Conservation (phyloP, 2,329 filamentous ascomycete species). For the Venturia pyrina region DNA sequence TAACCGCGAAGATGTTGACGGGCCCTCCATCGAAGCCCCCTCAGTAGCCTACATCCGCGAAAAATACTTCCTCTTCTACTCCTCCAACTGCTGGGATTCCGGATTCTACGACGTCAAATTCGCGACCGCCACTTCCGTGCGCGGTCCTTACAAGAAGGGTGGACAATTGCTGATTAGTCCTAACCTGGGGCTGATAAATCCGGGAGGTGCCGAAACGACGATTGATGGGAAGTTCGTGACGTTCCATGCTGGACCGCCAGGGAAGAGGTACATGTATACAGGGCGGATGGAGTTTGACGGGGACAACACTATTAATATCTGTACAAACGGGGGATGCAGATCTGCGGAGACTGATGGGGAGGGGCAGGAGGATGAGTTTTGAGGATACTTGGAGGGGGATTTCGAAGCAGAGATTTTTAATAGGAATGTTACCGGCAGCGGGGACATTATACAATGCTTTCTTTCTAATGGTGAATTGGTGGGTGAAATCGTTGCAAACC, state of each 20-base stretch:
- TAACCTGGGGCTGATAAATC: conserved; percentile 11
- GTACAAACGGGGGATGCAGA: not conserved
- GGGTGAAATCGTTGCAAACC: too few species aligned
- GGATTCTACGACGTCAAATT: conserved; percentile 49
- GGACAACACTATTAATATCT: not conserved
- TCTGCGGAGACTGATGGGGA: not conserved
- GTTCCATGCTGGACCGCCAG: conserved; percentile 5
- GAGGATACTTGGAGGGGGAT: not conserved
- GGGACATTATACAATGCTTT: too few species aligned
- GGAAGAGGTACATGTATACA: conserved; percentile 2
- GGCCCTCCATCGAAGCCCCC: conserved; percentile 53
- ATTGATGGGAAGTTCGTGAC: conserved; percentile 1
- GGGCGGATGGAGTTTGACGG: not conserved
- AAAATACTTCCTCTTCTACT: conserved; percentile 53
- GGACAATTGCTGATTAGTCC: conserved; percentile 12
- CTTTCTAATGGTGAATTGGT: too few species aligned
- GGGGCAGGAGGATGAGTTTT: not conserved
- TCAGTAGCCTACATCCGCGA: conserved; percentile 36
- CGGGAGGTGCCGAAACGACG: conserved; percentile 11
- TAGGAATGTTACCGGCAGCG: too few species aligned
- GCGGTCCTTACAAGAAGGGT: conserved; percentile 16
- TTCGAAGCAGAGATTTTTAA: too few species aligned
- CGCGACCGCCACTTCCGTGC: conserved; percentile 34
- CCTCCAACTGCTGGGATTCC: conserved; percentile 48
- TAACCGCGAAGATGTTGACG: conserved; percentile 35